Evolutionary conservation across 345 rosid species (phyloP), one percentile per base, ranked within the genome.

Genomic region (Linum lewisii): DNA sequence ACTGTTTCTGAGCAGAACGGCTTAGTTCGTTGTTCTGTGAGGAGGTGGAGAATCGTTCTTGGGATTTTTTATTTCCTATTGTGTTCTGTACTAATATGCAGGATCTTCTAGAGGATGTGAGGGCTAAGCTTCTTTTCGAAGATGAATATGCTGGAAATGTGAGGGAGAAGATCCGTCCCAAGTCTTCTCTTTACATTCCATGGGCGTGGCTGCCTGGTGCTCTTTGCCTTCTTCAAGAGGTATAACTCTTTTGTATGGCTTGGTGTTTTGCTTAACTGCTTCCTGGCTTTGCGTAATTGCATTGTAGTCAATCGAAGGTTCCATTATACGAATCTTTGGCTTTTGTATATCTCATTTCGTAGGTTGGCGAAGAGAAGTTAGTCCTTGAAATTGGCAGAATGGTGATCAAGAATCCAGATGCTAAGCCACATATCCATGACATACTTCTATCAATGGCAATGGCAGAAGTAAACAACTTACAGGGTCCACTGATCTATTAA

Each of bases 221-320:
- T 60, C 85, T 93, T 58, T 83, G 94, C 75, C 85, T 93, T 49
- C 97, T 89, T 71, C 97, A 89, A 80, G 99, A 93, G 97, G 99
- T 93, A 57, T 38, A 54, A 24, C 36, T 26, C 19, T 57, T 14
- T 64, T 11, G 22, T 34, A 14, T 23, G 16, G 4, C 21, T 34
- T 57, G 9, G 13, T n/a, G 20, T 9, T 25, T 25, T 37, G 2
- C 59, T 57, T 54, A 14, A 10, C 58, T 32, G 18, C 32, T 24
- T 52, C 19, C 29, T 64, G 19, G 26, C 24, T 19, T 29, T 14
- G 38, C 44, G 45, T 38, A 36, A 24, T 29, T 14, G 50, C 44
- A 51, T 26, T 42, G 24, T 24, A 20, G 13, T 51, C 24, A 9
- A 58, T 14, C 20, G 44, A 45, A 34, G 22, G 51, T 26, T 47